Evolutionary conservation across 1,284 basidiomycete genomes (phyloP).

Genomic region (Irpex sp.): DNA sequence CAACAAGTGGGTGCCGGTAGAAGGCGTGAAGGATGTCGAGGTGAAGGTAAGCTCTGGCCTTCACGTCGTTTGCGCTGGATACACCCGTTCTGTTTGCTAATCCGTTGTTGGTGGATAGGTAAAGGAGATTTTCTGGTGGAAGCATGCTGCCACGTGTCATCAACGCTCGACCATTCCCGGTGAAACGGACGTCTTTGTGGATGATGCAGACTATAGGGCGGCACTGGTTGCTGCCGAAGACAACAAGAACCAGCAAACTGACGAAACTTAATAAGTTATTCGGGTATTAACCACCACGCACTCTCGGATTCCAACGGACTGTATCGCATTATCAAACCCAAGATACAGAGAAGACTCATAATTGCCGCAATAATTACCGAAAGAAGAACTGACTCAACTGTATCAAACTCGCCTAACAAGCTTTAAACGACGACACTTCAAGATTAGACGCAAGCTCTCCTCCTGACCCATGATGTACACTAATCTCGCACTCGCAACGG

Average conservation of each 20-base stretch:
- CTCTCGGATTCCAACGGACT: too few species aligned
- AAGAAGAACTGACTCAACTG: background rate
- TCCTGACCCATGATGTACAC: background rate
- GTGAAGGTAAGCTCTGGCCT: conserved; percentile 57
- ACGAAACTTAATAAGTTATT: background rate
- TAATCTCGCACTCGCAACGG: background rate
- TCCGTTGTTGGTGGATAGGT: conserved; percentile 49
- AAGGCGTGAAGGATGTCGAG: conserved; percentile 77
- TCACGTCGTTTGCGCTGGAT: background rate
- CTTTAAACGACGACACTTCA: background rate
- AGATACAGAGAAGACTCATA: background rate
- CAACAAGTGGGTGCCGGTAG: conserved; percentile 72
- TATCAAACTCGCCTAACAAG: background rate
- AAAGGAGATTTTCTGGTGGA: conserved; percentile 86
- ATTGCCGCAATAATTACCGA: background rate
- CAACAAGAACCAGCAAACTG: background rate
- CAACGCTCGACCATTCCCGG: conserved; percentile 61
- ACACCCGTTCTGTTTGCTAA: background rate
- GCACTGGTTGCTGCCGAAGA: conserved; percentile 5
- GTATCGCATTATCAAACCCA: too few species aligned
- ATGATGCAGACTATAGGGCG: conserved; percentile 42
- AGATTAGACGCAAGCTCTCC: background rate
- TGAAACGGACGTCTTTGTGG: conserved; percentile 60
- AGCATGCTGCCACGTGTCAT: conserved; percentile 81
- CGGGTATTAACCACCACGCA: too few species aligned